Conservation (phyloP, 208 protist species). For the Strigomonas galati region DNA sequence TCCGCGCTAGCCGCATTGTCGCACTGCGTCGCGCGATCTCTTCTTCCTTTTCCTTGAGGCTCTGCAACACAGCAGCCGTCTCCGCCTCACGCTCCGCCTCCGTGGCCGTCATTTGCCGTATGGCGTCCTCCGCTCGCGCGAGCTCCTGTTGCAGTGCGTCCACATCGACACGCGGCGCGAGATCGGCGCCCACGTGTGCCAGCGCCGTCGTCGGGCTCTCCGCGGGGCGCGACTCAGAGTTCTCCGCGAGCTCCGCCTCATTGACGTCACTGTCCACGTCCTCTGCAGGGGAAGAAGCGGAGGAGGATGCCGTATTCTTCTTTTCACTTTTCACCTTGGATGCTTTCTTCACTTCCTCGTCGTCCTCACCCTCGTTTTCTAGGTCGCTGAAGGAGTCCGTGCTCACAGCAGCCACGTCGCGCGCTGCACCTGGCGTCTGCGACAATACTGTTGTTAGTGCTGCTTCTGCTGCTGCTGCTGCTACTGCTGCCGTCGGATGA, state of each 20-base stretch:
- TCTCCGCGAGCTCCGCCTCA: not conserved
- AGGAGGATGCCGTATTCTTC: no score
- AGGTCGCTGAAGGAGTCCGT: not conserved
- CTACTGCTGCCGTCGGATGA: no score
- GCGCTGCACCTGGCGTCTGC: no score
- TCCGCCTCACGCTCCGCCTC: constrained; percentile 30
- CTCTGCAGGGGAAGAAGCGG: no score
- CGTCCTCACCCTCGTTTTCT: not conserved
- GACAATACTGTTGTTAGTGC: no score
- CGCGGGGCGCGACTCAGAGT: no score
- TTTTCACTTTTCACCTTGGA: no score
- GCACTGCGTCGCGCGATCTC: not conserved
- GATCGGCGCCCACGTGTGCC: not conserved
- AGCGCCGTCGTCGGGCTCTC: not conserved
- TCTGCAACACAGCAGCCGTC: constrained; percentile 16
- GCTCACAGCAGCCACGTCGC: not conserved
- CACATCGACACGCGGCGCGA: constrained; percentile 14
- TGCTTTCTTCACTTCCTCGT: not conserved
- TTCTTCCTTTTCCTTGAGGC: constrained; percentile 10
- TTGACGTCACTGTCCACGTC: constrained; percentile 8
- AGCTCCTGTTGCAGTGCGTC: constrained; percentile 49
- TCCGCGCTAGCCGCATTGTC: constrained; percentile 27
- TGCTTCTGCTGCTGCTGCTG: no score
- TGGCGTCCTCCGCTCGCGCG: constrained; percentile 52
- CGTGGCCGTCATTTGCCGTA: constrained; percentile 40